A percentile compares a stretch with the other conserved stretches of the same genome.
These are phyloP conservation scores for Curvularia lunata DNA, from an alignment of 2,329 filamentous ascomycete genomes.

Conservation along the genomic window DNA sequence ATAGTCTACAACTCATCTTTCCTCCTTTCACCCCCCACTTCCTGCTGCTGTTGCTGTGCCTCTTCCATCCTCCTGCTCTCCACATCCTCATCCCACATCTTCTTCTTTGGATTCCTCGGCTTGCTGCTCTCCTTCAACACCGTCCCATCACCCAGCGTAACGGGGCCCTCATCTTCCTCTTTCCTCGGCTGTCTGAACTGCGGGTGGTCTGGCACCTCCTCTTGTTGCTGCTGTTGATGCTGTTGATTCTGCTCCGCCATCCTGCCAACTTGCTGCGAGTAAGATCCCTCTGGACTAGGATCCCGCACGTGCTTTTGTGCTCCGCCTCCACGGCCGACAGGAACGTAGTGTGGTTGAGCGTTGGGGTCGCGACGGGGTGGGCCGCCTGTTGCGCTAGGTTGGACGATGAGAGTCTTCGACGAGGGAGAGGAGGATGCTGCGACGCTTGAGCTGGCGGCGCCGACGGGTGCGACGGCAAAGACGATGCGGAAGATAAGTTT, in stretches of 20 bases:
- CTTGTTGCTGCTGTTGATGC: slow-evolving; percentile 25
- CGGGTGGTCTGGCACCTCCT: slow-evolving; percentile 31
- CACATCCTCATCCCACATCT: slow-evolving; percentile 63
- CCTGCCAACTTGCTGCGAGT: slow-evolving; percentile 45
- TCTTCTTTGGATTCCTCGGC: slow-evolving; percentile 65
- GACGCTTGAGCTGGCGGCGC: slow-evolving; percentile 39
- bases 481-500: slow-evolving; percentile 67
- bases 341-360: slow-evolving; percentile 48
- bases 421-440: slow-evolving; percentile 27
- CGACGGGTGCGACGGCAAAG: slow-evolving; percentile 63
- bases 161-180: slow-evolving; percentile 40
- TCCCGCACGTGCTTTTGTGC: slow-evolving; percentile 52
- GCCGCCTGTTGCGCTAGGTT: slow-evolving; percentile 53
- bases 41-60: slow-evolving; percentile 14
- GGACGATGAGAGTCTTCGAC: slow-evolving; percentile 51
- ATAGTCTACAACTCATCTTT: slow-evolving; percentile 34
- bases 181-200: slow-evolving; percentile 32
- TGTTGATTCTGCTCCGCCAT: slow-evolving; percentile 33
- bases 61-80: slow-evolving; percentile 36
- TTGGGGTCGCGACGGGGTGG: slow-evolving; percentile 41
- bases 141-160: slow-evolving; percentile 54
- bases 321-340: slow-evolving; percentile 59
- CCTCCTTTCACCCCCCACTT: slow-evolving; percentile 17
- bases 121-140: slow-evolving; percentile 51
- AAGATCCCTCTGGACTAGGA: slow-evolving; percentile 43